Percentiles rank a stretch among this genome's conserved stretches.
Evolutionary conservation across 2,329 filamentous ascomycete species (phyloP).

Genomic region (Westerdykella ornata): DNA sequence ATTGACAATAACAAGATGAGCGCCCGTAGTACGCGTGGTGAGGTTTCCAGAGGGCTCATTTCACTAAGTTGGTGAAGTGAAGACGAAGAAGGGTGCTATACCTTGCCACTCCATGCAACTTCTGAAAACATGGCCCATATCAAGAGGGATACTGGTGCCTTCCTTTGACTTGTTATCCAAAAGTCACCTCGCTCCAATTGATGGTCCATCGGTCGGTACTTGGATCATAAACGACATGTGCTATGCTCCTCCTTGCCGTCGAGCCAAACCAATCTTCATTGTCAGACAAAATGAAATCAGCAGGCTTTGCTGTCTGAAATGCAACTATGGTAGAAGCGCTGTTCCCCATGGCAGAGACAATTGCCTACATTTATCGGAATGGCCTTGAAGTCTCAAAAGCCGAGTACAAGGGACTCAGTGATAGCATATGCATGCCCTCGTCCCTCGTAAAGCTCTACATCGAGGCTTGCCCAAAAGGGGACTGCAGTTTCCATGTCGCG

Average conservation of each 20-base stretch:
- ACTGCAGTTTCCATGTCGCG: slow-evolving; percentile 61
- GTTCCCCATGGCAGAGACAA: slow-evolving; percentile 44
- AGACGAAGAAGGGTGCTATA: too few species aligned
- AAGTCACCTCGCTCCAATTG: slow-evolving; percentile 18
- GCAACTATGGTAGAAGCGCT: slow-evolving; percentile 21
- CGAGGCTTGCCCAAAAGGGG: slow-evolving; percentile 58
- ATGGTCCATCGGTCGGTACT: slow-evolving; percentile 28
- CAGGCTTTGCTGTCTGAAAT: slow-evolving; percentile 33
- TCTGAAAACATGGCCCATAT: too few species aligned
- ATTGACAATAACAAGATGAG: background rate
- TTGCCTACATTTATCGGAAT: slow-evolving; percentile 33
- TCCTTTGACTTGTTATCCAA: too few species aligned
- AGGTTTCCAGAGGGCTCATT: too few species aligned
- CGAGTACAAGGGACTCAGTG: slow-evolving; percentile 39
- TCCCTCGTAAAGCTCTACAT: slow-evolving; percentile 61
- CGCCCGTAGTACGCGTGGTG: too few species aligned
- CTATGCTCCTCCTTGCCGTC: slow-evolving; percentile 38
- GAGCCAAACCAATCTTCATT: slow-evolving; percentile 30
- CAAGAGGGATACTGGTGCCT: too few species aligned
- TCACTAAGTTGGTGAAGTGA: too few species aligned
- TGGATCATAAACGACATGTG: slow-evolving; percentile 43
- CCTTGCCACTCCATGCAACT: too few species aligned
- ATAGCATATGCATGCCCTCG: slow-evolving; percentile 53
- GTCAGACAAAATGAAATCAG: slow-evolving; percentile 42
- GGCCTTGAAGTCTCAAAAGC: slow-evolving; percentile 1